phyloP scores from a whole-genome alignment of 1,139 yeast species.

The Scheffersomyces parashehatae region DNA sequence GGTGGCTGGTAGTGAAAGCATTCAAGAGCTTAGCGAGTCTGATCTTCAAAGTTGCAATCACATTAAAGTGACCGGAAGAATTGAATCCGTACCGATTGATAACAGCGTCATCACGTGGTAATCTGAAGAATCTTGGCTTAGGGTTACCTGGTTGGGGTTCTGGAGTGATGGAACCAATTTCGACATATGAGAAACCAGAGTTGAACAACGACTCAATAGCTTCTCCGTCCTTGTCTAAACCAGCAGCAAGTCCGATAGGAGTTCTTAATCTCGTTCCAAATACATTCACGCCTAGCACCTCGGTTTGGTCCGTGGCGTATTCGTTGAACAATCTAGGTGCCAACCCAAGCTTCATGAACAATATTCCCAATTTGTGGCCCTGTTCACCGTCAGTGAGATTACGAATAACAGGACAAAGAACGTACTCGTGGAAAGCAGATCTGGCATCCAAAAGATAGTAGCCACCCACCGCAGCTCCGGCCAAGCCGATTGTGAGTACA shows the following conservation, averaged over 20 bases:
- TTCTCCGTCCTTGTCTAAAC: constrained; percentile 91
- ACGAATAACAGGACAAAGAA: constrained; percentile 75
- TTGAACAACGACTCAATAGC: constrained; percentile 83
- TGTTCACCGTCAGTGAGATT: constrained; percentile 76
- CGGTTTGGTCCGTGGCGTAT: constrained; percentile 43
- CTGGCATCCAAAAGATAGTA: constrained; percentile 70
- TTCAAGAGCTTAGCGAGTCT: constrained; percentile 51
- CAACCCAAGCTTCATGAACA: constrained; percentile 67
- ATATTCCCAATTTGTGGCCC: constrained; percentile 78
- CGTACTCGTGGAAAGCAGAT: constrained; percentile 79
- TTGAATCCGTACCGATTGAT: constrained; percentile 95
- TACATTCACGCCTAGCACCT: constrained; percentile 56
- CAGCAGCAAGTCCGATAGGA: constrained; percentile 95
- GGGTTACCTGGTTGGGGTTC: constrained; percentile 94
- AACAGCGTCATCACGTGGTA: constrained; percentile 83
- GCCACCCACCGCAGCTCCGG: constrained; percentile 31
- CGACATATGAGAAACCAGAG: constrained; percentile 86
- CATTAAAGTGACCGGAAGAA: constrained; percentile 82
- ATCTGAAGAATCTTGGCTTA: constrained; percentile 82
- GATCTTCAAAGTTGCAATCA: constrained; percentile 61
- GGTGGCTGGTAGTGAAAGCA: constrained; percentile 16
- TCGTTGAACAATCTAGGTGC: constrained; percentile 61
- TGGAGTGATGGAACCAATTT: constrained; percentile 92
- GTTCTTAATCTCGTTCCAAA: constrained; percentile 65
- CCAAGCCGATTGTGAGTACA: constrained; percentile 22